phyloP scores from a whole-genome alignment of 768 basidiomycete species.

The Phylloporus arenicola region DNA sequence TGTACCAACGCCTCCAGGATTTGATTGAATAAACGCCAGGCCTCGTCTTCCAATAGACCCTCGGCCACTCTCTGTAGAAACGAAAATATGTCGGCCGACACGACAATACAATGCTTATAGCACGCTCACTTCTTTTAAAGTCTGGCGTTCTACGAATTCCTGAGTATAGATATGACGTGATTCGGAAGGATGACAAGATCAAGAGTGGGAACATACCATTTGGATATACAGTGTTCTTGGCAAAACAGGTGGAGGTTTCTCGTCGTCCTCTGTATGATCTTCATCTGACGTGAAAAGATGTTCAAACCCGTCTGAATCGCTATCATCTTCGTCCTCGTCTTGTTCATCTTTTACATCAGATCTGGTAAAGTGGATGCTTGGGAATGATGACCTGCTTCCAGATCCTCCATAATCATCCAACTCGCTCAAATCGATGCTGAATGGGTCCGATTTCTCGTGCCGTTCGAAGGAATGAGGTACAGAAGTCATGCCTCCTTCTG shows the following conservation, averaged over 20 bases:
- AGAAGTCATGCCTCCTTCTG: conserved; percentile 49
- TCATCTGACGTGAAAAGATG: conserved; percentile 30
- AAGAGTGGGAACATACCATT: conserved; percentile 54
- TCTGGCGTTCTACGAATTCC: conserved; percentile 92
- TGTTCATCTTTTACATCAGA: conserved; percentile 37
- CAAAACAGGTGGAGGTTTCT: conserved; percentile 26
- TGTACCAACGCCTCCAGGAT: conserved; percentile 86
- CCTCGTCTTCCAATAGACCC: conserved; percentile 76
- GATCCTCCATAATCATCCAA: conserved; percentile 54
- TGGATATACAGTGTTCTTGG: conserved; percentile 82
- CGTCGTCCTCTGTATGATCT: conserved; percentile 31
- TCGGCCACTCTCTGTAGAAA: conserved; percentile 62
- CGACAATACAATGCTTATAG: background rate
- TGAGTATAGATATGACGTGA: conserved; percentile 23
- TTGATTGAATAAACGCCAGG: conserved; percentile 87
- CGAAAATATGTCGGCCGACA: background rate
- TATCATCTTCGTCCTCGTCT: conserved; percentile 34
- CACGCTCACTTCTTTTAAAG: conserved; percentile 65
- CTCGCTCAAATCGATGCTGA: conserved; percentile 60
- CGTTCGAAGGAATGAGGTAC: conserved; percentile 42
- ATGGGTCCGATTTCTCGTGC: conserved; percentile 49
- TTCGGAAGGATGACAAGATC: background rate
- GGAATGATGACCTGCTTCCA: conserved; percentile 59
- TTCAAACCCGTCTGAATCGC: conserved; percentile 37
- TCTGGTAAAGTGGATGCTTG: conserved; percentile 75